phyloP scores from a whole-genome alignment of 23 red algal genomes.

The Chondrus crispus region DNA sequence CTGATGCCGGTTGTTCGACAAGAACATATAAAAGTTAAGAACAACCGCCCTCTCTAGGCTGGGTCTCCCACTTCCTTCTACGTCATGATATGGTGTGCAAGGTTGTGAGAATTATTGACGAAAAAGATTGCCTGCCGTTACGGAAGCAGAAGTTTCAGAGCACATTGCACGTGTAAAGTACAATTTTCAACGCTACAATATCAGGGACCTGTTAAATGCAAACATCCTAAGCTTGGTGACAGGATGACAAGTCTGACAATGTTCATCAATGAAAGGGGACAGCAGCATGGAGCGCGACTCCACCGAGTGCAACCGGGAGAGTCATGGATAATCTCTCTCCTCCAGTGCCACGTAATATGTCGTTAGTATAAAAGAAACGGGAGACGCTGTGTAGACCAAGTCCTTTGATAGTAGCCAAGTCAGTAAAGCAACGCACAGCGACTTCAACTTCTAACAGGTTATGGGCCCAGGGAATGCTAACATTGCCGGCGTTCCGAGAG shows the following conservation, averaged over 20 bases:
- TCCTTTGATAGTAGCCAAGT: no score
- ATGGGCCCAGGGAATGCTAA: background rate
- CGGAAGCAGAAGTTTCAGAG: background rate
- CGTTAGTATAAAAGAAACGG: no score
- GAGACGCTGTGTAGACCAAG: no score
- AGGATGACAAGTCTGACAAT: no score
- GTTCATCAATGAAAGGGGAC: no score
- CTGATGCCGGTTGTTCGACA: background rate
- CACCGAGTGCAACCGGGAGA: no score
- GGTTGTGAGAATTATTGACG: background rate
- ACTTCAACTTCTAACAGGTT: background rate
- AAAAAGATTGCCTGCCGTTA: background rate
- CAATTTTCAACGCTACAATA: background rate
- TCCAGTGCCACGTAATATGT: no score
- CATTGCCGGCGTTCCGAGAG: background rate
- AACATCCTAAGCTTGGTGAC: no score
- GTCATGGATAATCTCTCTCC: no score
- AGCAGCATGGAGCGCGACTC: no score
- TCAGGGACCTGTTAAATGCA: no score
- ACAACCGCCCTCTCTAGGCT: background rate
- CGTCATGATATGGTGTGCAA: background rate
- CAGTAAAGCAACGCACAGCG: no score
- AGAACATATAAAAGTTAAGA: background rate
- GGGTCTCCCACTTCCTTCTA: background rate
- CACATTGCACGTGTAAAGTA: background rate